Base-by-base conservation (phyloP, 1,284 basidiomycete species). In the Inonotus hispidus region DNA sequence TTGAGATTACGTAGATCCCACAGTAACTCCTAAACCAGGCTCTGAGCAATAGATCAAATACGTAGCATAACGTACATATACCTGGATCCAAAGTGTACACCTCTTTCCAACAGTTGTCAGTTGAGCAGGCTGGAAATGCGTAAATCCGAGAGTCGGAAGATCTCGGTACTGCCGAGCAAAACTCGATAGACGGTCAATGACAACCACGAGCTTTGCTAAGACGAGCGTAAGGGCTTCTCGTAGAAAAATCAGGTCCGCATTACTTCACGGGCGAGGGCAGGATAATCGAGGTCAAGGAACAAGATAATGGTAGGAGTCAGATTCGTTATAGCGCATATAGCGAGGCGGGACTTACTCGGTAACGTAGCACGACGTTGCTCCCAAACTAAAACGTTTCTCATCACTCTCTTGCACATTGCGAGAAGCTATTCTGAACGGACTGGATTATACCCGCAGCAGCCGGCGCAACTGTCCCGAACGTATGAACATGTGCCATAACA, bases 401-500 rank as follows among this genome's bases (percentile, higher is more conserved):
- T n/a, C 38, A 53, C 29, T 53, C 21, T 58, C 19, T 35, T 41
- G 11, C 8, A 14, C 21, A 53, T n/a, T 11, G n/a, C 1, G 27
- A 50, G 6, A 23, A 41, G 58, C 47, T 16, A 35, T 53, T 56
- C 41, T 58, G 67, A n/a, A 75, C 88, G 66, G 63, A 93, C 91
- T 99, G 97, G 68, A 99, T 98, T 72, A 98, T 98, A 14, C 94
- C 93, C 10, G 96, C 96, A 14, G 96, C 96, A 50, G 93, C 91
- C 14, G 97, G 97, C 1, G 94, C 95, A 62, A 97, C 91, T 35
- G 82, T 82, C 11, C 96, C 96, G 73, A 98, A 99, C 8, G 94
- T 96, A 76, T 99, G 94, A 45, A 99, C 96, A 73, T 99, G 96
- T 0, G 96, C 96, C 96, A 99, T 99, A 57, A 98, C 95, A 75